Evolutionary conservation across 768 basidiomycete genomes (phyloP), one percentile per base, ranked within the genome.

Genomic region (Pleurotus sapidus): DNA sequence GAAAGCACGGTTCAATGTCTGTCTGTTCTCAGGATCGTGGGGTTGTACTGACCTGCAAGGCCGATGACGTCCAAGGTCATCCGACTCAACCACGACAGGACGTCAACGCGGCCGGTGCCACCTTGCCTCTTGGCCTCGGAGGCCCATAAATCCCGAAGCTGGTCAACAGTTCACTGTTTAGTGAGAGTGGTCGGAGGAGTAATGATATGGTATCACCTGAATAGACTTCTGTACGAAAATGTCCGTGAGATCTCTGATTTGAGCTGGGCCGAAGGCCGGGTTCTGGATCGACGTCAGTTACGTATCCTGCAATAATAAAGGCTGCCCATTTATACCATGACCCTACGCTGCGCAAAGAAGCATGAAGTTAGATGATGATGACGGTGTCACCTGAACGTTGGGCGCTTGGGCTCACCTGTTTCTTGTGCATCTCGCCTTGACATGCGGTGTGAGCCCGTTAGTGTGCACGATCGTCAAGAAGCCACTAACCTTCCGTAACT

Each of bases 1-100:
- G 34, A 25, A 27, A 14, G 17, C 39, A 20, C n/a, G 24, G 17
- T 9, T 23, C 46, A 14, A 55, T 12, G 38, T 20, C 15, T 11
- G 39, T 12, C n/a, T n/a, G 18, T 30, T 37, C 9, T 23, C 1
- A 8, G 18, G 42, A 72, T 38, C 17, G 3, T 30, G 12, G 17
- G 20, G 17, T 42, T 20, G 53, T 25, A 25, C 23, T 46, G 76
- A 17, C 83, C 78, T 73, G 63, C 80, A 45, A 83, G 71, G n/a
- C 84, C 77, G 76, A 91, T 87, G 53, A 85, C 79, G 59, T 89
- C 88, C 14, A 89, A 71, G 2, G 85, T 87, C 4, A 84, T 78
- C 24, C 81, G 79, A 4, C 75, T 77, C 2, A 89, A 72, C 79
- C 80, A 86, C 1, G 69, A 64, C 46, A 81, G 65, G 5, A 82